phyloP scores from a whole-genome alignment of 345 rosid species.

The Lenwebbia sp. region DNA sequence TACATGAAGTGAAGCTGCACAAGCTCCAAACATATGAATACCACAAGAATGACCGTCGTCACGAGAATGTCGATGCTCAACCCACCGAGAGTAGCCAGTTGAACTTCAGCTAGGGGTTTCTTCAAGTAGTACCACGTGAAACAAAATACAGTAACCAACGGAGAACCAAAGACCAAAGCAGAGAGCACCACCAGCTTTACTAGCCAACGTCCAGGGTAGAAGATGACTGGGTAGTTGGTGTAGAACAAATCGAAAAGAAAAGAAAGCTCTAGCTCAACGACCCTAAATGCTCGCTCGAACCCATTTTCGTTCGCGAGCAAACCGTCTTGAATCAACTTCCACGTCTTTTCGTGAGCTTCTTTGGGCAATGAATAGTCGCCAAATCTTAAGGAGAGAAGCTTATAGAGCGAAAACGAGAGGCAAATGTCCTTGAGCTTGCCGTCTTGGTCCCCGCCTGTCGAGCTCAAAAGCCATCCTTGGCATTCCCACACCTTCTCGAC shows the following conservation, averaged over 20 bases:
- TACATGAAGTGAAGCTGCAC: not conserved
- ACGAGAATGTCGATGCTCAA: not conserved
- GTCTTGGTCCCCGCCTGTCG: not conserved
- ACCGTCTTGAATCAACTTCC: not conserved
- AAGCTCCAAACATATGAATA: not conserved
- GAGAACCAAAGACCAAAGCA: not conserved
- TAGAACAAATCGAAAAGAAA: not conserved
- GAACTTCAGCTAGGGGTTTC: too few species aligned
- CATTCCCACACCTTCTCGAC: not conserved
- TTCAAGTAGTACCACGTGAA: not conserved
- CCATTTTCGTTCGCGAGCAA: not conserved
- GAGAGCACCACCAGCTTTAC: not conserved
- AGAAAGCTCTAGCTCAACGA: not conserved
- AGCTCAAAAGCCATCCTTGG: not conserved
- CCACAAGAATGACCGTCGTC: not conserved
- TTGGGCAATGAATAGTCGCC: not conserved
- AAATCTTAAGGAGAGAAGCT: not conserved
- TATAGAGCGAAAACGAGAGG: not conserved
- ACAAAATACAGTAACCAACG: fast-evolving
- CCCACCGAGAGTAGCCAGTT: too few species aligned
- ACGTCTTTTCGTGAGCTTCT: not conserved
- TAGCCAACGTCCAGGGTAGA: not conserved
- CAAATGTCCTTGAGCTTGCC: not conserved
- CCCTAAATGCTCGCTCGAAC: too few species aligned
- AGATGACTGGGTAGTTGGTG: not conserved